Conservation (phyloP, 1,284 basidiomycete genomes). For the Puccinia polysora region DNA sequence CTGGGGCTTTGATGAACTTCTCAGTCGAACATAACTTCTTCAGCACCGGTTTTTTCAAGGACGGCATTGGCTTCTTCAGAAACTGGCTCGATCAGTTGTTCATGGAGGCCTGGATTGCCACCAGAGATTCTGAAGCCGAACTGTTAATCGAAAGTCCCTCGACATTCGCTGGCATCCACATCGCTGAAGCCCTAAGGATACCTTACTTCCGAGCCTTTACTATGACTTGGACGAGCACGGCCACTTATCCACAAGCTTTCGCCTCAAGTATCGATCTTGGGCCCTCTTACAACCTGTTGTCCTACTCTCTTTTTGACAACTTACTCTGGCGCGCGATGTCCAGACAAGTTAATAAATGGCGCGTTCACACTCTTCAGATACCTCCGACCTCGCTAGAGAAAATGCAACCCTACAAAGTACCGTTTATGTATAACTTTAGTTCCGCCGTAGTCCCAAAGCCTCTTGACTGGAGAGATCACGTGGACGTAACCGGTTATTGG, state of each 20-base stretch:
- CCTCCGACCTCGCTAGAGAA: slow-evolving; percentile 46
- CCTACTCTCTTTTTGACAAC: slow-evolving; percentile 90
- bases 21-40: slow-evolving; percentile 96
- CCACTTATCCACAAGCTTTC: slow-evolving; percentile 80
- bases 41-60: slow-evolving; percentile 86
- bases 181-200: slow-evolving; percentile 85
- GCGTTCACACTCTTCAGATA: slow-evolving; percentile 48
- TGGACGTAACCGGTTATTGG: slow-evolving; percentile 51
- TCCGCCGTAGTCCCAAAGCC: slow-evolving; percentile 50
- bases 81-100: slow-evolving; percentile 94
- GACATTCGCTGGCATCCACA: slow-evolving; percentile 93
- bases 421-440: slow-evolving; percentile 51
- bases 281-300: slow-evolving; percentile 55
- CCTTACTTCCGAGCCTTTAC: slow-evolving; percentile 79
- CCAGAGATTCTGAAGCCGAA: slow-evolving; percentile 72
- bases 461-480: slow-evolving; percentile 50
- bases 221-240: slow-evolving; percentile 67
- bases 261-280: slow-evolving; percentile 45
- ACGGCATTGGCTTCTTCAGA: slow-evolving; percentile 75
- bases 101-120: slow-evolving; percentile 88
- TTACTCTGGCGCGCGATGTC: slow-evolving; percentile 54
- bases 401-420: slow-evolving; percentile 47
- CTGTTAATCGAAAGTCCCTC: slow-evolving; percentile 90
- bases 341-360: slow-evolving; percentile 50
- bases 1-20: slow-evolving; percentile 72